Conservation (phyloP, 345 rosid species). For the Eucalyptus marginata region DNA sequence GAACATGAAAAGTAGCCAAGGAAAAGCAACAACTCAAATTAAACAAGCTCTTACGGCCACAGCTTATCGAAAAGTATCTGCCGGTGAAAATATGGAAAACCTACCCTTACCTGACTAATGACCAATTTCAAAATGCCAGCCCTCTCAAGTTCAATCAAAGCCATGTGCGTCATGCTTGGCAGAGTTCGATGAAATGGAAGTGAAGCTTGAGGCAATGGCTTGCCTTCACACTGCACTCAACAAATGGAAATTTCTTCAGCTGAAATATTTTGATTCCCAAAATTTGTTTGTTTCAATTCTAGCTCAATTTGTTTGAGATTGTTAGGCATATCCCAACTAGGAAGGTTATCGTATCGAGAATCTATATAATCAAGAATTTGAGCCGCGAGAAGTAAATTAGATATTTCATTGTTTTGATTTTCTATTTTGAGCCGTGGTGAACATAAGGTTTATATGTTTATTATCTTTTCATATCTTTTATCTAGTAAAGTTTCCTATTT, state of each 20-base stretch:
- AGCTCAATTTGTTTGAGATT: no score
- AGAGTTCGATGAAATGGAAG: constrained; percentile 92
- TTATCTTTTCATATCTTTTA: no score
- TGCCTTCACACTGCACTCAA: constrained; percentile 70
- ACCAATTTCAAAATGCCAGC: constrained; percentile 81
- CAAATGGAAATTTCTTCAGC: not conserved
- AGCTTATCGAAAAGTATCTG: not conserved
- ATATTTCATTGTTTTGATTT: no score
- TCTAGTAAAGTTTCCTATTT: no score
- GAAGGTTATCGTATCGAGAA: no score
- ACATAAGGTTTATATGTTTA: no score
- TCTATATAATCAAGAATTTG: no score
- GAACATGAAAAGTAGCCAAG: not conserved
- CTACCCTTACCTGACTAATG: constrained; percentile 66
- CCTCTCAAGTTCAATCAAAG: constrained; percentile 80
- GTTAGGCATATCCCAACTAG: no score
- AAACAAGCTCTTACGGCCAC: not conserved
- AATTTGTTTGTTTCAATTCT: no score
- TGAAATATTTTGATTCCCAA: no score
- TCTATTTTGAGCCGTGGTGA: no score
- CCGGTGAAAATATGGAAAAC: not conserved
- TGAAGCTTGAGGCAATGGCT: constrained; percentile 83
- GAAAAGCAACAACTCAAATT: not conserved
- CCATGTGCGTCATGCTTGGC: constrained; percentile 92
- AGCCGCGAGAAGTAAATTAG: no score